Conservation (phyloP, 345 rosid genomes). For the Eucalyptus marginata region DNA sequence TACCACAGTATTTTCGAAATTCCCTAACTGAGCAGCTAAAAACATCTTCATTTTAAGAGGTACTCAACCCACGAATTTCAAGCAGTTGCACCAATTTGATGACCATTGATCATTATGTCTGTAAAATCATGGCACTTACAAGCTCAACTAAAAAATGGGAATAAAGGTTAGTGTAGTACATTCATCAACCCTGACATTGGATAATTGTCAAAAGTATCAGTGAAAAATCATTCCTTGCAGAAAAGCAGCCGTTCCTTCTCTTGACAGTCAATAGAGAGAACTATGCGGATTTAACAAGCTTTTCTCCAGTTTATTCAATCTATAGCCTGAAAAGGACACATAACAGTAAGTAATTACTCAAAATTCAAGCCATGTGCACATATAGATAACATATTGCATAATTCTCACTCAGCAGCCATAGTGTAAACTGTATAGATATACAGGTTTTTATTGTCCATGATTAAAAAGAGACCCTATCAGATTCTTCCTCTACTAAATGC, state of each 20-base stretch:
- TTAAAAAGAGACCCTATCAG: background rate
- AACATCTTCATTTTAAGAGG: background rate
- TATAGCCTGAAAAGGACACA: conserved; percentile 24
- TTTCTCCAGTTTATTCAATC: background rate
- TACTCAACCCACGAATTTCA: background rate
- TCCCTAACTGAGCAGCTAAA: background rate
- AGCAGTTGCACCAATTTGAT: background rate
- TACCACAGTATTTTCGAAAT: background rate
- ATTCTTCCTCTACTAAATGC: background rate
- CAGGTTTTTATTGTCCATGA: background rate
- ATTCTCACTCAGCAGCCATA: background rate
- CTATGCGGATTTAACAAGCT: conserved; percentile 5
- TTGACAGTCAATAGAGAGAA: conserved; percentile 14
- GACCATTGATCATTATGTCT: background rate
- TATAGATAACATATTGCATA: background rate
- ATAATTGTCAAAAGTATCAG: conserved; percentile 33
- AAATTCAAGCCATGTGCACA: background rate
- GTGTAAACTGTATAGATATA: background rate
- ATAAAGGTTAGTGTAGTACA: conserved; percentile 27
- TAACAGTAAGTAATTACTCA: background rate
- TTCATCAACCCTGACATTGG: conserved; percentile 93
- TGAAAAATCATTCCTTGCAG: conserved; percentile 48
- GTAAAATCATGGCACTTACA: background rate
- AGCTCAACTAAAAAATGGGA: background rate
- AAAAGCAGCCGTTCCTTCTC: conserved; percentile 20